Evolutionary conservation across 345 rosid species (phyloP).

Genomic region (Syzygium jambos): DNA sequence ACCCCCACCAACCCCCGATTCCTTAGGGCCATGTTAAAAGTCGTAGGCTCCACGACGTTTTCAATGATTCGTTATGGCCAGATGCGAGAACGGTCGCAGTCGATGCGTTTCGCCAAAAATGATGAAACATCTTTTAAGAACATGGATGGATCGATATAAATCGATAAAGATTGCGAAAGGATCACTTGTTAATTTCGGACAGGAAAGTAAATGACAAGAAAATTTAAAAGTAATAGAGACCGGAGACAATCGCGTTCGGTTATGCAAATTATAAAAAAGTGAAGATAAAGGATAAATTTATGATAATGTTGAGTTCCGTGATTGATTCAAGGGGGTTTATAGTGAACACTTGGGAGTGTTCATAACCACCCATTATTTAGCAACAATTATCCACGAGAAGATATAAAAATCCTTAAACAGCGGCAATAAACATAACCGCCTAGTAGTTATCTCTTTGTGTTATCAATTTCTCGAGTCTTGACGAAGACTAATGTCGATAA

Average conservation of each 20-base stretch:
- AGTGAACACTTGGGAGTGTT: neutral
- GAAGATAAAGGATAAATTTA: neutral
- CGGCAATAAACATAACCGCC: neutral
- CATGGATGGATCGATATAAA: neutral
- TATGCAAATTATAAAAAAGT: neutral
- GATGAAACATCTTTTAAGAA: neutral
- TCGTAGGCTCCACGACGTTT: neutral
- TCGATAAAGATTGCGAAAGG: neutral
- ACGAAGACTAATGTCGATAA: fast-evolving
- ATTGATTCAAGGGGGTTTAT: neutral
- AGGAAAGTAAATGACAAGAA: neutral
- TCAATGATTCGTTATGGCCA: neutral
- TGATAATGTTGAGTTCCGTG: neutral
- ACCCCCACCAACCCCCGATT: neutral
- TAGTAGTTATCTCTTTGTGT: neutral
- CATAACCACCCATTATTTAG: neutral
- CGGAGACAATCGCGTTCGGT: fast-evolving
- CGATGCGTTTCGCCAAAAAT: neutral
- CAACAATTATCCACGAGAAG: neutral
- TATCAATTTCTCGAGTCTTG: neutral
- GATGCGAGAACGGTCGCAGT: neutral
- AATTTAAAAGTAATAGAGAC: neutral
- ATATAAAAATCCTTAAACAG: neutral
- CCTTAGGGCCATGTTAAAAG: neutral
- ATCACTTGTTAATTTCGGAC: neutral